Conservation (phyloP, 148 eudicot genomes). For the Selenicereus undatus region DNA sequence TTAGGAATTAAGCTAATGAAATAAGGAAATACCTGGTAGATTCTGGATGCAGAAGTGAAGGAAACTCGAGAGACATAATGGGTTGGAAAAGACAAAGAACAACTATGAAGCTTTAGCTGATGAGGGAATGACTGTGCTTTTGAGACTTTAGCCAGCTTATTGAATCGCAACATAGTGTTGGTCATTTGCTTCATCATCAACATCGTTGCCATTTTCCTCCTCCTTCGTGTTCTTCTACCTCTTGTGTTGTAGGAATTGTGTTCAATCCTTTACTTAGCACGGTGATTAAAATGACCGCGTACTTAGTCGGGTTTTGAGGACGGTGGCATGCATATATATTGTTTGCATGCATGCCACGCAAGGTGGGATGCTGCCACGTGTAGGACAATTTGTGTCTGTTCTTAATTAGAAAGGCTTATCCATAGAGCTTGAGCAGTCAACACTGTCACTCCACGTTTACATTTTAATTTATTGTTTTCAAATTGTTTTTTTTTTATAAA, state of each 20-base stretch:
- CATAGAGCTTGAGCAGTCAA: neutral
- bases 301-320: neutral
- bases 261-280: neutral
- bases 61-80: slow-evolving; percentile 44
- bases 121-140: too few species aligned
- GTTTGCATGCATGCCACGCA: slow-evolving; percentile 34
- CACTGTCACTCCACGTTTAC: neutral
- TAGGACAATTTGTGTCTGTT: neutral
- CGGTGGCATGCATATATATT: slow-evolving; percentile 22
- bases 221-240: too few species aligned
- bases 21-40: slow-evolving; percentile 27
- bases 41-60: slow-evolving; percentile 50
- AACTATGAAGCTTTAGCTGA: too few species aligned
- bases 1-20: neutral
- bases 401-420: too few species aligned
- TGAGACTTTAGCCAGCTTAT: neutral
- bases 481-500: too few species aligned
- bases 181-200: slow-evolving; percentile 24
- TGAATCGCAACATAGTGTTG: slow-evolving; percentile 28
- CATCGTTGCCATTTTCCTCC: slow-evolving; percentile 33
- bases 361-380: slow-evolving; percentile 18
- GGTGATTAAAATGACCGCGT: neutral
- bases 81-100: slow-evolving; percentile 25
- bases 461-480: too few species aligned
- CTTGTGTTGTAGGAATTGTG: neutral